Percentiles rank a stretch among this genome's conserved stretches.
Conservation (phyloP, 257 asterid genomes). For the Gentiana macrophylla region DNA sequence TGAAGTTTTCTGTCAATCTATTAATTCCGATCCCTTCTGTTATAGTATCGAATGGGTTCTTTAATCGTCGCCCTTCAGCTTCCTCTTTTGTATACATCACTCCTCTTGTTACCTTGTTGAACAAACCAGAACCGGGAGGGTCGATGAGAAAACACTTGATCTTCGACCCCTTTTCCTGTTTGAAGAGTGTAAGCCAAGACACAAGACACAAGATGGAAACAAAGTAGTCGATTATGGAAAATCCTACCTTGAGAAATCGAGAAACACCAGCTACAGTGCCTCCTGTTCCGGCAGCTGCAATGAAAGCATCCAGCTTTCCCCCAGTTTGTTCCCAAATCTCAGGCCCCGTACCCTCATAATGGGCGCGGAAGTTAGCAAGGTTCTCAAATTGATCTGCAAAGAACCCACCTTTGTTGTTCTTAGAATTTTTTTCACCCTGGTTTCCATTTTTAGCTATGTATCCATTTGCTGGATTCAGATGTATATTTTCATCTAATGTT, state of each 20-base stretch:
- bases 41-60: constrained; percentile 86
- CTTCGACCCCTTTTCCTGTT: constrained; percentile 55
- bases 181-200: constrained; percentile 9
- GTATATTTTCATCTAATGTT: constrained; percentile 12
- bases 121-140: constrained; percentile 96
- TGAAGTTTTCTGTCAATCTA: constrained; percentile 76
- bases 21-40: constrained; percentile 96
- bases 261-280: constrained; percentile 94
- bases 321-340: constrained; percentile 84
- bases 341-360: constrained; percentile 89
- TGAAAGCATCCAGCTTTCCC: constrained; percentile 77
- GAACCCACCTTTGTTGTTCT: constrained; percentile 66
- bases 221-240: constrained; percentile 7
- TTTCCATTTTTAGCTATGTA: constrained; percentile 17
- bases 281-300: constrained; percentile 98
- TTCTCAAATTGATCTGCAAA: constrained; percentile 96
- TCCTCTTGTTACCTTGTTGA: constrained; percentile 92
- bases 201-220: constrained; percentile 1
- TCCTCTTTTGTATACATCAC: constrained; percentile 92
- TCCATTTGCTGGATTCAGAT: constrained; percentile 19
- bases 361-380: constrained; percentile 89
- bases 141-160: constrained; percentile 78
- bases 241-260: constrained; percentile 63
- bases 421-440: constrained; percentile 15
- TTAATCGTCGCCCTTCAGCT: constrained; percentile 86